Conservation (phyloP, 2,329 filamentous ascomycete species). For the Verticillium klebahnii region DNA sequence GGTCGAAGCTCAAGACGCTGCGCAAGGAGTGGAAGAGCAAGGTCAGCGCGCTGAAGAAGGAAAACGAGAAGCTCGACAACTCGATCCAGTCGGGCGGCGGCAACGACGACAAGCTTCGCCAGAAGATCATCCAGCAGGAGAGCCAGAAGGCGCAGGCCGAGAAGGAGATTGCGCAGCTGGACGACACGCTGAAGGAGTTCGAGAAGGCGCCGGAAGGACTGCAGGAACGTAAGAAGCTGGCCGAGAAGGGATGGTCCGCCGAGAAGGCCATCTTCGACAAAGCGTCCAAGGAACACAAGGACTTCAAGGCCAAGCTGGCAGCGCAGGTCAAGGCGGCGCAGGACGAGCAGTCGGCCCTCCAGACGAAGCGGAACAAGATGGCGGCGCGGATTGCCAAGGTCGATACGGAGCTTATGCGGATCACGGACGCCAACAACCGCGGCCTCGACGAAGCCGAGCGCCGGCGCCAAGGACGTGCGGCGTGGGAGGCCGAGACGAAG, state of each 20-base stretch:
- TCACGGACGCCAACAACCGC: constrained; percentile 63
- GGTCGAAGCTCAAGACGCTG: constrained; percentile 61
- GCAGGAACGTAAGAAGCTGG: constrained; percentile 48
- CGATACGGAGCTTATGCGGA: constrained; percentile 65
- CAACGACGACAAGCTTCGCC: constrained; percentile 70
- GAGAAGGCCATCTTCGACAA: constrained; percentile 59
- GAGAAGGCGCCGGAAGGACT: constrained; percentile 62
- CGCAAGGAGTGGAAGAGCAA: constrained; percentile 72
- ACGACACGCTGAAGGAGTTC: constrained; percentile 57
- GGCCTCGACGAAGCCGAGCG: constrained; percentile 61
- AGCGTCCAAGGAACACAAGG: constrained; percentile 48
- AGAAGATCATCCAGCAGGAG: constrained; percentile 70
- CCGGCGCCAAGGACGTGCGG: constrained; percentile 44
- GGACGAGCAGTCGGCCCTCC: constrained; percentile 57
- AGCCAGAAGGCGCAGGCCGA: constrained; percentile 66
- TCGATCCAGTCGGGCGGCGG: constrained; percentile 66
- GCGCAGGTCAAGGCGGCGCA: constrained; percentile 58
- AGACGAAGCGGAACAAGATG: constrained; percentile 69
- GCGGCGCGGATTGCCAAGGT: constrained; percentile 67
- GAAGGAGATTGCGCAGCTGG: constrained; percentile 49
- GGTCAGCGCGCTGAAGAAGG: constrained; percentile 63
- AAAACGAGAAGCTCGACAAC: constrained; percentile 64
- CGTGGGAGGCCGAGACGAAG: constrained; percentile 40
- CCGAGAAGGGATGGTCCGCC: constrained; percentile 46
- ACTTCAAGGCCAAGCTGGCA: constrained; percentile 57